A percentile compares a stretch with the other conserved stretches of the same genome.
These are phyloP conservation scores for Verticillium nonalfalfae DNA, from an alignment of 2,329 filamentous ascomycete species.

Conservation along the genomic window DNA sequence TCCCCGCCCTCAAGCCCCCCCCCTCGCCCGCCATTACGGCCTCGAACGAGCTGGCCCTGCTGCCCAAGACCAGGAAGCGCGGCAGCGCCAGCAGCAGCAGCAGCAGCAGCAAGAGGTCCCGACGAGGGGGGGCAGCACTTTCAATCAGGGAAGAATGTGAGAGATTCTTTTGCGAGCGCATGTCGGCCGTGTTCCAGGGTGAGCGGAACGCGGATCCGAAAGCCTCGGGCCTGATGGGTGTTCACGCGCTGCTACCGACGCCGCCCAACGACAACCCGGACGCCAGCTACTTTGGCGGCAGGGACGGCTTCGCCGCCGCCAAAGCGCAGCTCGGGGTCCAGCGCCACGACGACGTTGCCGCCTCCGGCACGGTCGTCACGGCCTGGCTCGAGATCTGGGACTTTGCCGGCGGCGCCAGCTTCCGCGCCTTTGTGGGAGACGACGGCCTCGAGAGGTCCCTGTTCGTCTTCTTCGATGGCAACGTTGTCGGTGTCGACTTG, in stretches of 20 bases:
- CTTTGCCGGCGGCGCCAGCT: constrained; percentile 76
- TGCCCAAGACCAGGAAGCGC: constrained; percentile 45
- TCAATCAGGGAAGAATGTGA: constrained; percentile 99
- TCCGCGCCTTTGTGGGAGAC: constrained; percentile 77
- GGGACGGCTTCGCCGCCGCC: not conserved
- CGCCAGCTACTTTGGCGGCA: constrained; percentile 14
- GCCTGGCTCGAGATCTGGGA: constrained; percentile 79
- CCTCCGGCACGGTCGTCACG: constrained; percentile 30
- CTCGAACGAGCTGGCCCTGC: constrained; percentile 60
- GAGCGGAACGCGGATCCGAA: constrained; percentile 72
- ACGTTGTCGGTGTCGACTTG: constrained; percentile 66
- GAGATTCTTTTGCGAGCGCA: constrained; percentile 98
- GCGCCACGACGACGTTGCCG: constrained; percentile 13
- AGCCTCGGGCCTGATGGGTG: constrained; percentile 85
- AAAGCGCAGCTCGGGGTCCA: not conserved
- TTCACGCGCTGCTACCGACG: constrained; percentile 48
- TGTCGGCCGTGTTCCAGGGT: constrained; percentile 92
- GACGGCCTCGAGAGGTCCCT: constrained; percentile 65
- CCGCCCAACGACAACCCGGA: constrained; percentile 45
- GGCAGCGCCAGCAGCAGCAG: constrained; percentile 23
- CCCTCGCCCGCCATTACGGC: constrained; percentile 70
- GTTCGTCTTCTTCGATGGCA: constrained; percentile 80
- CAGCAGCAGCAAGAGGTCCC: constrained; percentile 31
- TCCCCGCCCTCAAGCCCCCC: constrained; percentile 85
- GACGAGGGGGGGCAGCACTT: constrained; percentile 87